These are phyloP conservation scores for Papiliotrema fonsecae DNA, from an alignment of 1,284 basidiomycete species.

Conservation along the genomic window DNA sequence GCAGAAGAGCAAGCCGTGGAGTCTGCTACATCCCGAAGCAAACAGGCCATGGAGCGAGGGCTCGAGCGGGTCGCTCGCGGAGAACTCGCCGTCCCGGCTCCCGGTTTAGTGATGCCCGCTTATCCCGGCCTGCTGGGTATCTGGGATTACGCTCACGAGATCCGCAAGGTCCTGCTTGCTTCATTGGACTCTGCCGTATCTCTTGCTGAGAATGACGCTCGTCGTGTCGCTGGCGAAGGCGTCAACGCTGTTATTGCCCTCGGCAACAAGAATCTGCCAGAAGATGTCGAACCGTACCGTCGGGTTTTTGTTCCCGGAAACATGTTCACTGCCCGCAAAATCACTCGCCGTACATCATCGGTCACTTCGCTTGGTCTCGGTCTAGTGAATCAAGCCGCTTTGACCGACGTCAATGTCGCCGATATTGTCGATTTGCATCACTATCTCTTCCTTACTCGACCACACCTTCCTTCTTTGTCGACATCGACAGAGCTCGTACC, in stretches of 20 bases:
- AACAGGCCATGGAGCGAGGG: constrained; percentile 62
- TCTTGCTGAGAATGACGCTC: constrained; percentile 77
- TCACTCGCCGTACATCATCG: constrained; percentile 51
- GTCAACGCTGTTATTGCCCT: constrained; percentile 67
- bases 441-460: constrained; percentile 55
- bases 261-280: constrained; percentile 74
- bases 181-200: constrained; percentile 80
- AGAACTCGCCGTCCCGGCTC: constrained; percentile 54
- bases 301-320: constrained; percentile 90
- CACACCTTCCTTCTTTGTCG: constrained; percentile 53
- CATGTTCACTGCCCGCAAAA: constrained; percentile 74
- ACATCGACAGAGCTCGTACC: constrained; percentile 30
- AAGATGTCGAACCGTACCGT: constrained; percentile 69
- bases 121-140: constrained; percentile 84
- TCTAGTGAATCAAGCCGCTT: constrained; percentile 34
- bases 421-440: constrained; percentile 88
- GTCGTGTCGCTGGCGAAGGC: constrained; percentile 62
- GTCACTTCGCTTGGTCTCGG: constrained; percentile 40
- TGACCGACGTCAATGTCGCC: constrained; percentile 51
- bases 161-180: constrained; percentile 66
- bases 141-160: constrained; percentile 85
- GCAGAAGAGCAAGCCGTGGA: constrained; percentile 74
- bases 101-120: constrained; percentile 57
- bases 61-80: constrained; percentile 75
- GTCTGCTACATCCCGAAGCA: constrained; percentile 56